These are phyloP conservation scores for Xanthoceras sorbifolium DNA, from an alignment of 345 rosid species.

Conservation along the genomic window DNA sequence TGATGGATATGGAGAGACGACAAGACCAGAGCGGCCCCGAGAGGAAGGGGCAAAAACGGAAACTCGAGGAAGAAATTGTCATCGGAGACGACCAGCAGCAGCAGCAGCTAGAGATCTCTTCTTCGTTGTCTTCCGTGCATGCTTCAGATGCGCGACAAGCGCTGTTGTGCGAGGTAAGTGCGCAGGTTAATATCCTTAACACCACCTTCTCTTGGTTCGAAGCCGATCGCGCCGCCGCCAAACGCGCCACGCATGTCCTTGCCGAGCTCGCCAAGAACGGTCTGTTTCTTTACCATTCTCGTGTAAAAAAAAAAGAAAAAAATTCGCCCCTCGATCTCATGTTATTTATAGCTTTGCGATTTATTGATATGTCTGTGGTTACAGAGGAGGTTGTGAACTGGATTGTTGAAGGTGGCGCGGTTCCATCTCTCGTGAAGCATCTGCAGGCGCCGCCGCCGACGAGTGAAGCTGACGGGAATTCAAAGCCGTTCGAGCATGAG, in stretches of 20 bases:
- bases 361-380: constrained; percentile 16
- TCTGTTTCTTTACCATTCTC: constrained; percentile 31
- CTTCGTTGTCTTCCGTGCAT: constrained; percentile 23
- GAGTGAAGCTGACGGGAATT: constrained; percentile 45
- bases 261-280: constrained; percentile 99
- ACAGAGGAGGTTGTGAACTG: constrained; percentile 94
- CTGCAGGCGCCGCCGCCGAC: constrained; percentile 81
- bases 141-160: constrained; percentile 62
- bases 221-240: constrained; percentile 91
- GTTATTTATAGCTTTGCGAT: constrained; percentile 23
- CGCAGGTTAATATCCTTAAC: constrained; percentile 74
- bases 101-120: constrained; percentile 49
- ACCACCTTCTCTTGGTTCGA: constrained; percentile 83
- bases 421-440: constrained; percentile 94
- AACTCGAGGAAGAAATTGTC: constrained; percentile 73
- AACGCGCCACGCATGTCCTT: constrained; percentile 94
- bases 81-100: constrained; percentile 36
- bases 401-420: constrained; percentile 96
- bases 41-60: constrained; percentile 92
- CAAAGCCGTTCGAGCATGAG: constrained; percentile 89
- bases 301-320: background rate
- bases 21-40: constrained; percentile 66
- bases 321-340: constrained; percentile 33
- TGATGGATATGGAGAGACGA: constrained; percentile 58
- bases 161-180: constrained; percentile 57